phyloP scores from a whole-genome alignment of 2,329 filamentous ascomycete species.

The Tolypocladium paradoxum region DNA sequence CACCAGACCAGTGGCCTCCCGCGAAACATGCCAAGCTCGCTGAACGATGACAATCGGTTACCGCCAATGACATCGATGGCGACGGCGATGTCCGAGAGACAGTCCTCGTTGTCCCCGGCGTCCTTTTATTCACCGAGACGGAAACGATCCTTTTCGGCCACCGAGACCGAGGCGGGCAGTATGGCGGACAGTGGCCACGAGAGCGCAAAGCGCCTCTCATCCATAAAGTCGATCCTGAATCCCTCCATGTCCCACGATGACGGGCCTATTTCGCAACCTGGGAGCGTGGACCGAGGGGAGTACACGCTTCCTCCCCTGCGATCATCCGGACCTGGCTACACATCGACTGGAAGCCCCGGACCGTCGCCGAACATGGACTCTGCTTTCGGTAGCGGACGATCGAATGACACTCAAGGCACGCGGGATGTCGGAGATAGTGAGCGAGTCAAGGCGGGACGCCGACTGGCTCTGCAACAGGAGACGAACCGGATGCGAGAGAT shows the following conservation, averaged over 20 bases:
- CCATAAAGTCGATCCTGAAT: conserved; percentile 68
- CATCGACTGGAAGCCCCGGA: conserved; percentile 27
- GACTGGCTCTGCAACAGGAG: conserved; percentile 58
- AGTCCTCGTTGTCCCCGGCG: conserved; percentile 48
- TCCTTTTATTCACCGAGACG: conserved; percentile 48
- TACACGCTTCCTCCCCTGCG: conserved; percentile 31
- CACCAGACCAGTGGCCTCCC: conserved; percentile 33
- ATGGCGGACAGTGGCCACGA: conserved; percentile 30
- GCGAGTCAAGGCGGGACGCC: conserved; percentile 46
- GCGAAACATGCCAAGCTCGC: conserved; percentile 26
- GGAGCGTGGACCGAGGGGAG: conserved; percentile 25
- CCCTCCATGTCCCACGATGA: conserved; percentile 27
- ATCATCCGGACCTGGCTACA: conserved; percentile 29
- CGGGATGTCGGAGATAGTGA: conserved; percentile 31
- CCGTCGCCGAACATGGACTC: conserved; percentile 23
- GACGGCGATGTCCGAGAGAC: conserved; percentile 31
- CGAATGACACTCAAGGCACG: conserved; percentile 9
- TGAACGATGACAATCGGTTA: conserved; percentile 46
- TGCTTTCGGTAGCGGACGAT: conserved; percentile 5
- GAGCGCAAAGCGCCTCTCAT: conserved; percentile 53
- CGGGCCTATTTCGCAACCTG: conserved; percentile 10
- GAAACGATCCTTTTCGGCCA: conserved; percentile 57
- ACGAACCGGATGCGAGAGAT: conserved; percentile 66
- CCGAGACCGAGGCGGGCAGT: conserved; percentile 39
- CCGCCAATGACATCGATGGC: conserved; percentile 42